Base-by-base conservation (phyloP, 2,329 filamentous ascomycete species). In the Fusarium sp. region DNA sequence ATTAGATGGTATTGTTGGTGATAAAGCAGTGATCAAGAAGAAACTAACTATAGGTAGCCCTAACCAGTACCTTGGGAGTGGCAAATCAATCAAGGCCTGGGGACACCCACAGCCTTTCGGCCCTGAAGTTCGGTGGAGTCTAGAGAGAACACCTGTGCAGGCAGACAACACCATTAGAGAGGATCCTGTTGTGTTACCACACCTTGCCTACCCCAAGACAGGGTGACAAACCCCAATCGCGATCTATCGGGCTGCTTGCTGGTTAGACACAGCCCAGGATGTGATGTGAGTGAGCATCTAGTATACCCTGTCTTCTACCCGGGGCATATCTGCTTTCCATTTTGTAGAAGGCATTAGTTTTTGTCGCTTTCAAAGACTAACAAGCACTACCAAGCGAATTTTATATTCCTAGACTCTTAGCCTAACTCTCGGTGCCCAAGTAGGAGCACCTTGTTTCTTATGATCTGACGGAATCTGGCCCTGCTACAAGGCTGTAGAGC, bases 11-110 rank as follows among this genome's bases (percentile, higher is more conserved):
- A n/a, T 47, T 35, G 50, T 47, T 62, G 33, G 28, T 50, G 38
- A 46, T 37, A 58, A 60, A 42, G 59, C 30, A 56, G 49, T 50
- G 35, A 60, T 64, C 52, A 65, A 47, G 49, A 72, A 73, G 16
- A 30, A 59, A 67, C 69, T 18, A 58, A 50, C 40, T 37, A 30
- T 50, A 49, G 69, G 63, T 49, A 60, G 63, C 65, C 18, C 53
- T 72, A 77, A 77, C 76, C 76, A 75, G 66, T 69, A 75, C 70
- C 71, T 75, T 70, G 75, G 76, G 73, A 78, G 62, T 65, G 54
- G 60, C 46, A 60, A 71, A 67, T 74, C 38, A 57, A 25, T 58
- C 49, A 38, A 52, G 33, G 33, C 50, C 19, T 37, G 32, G 61
- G 46, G 59, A 54, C 61, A 46, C 40, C 30, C 40, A 56, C 59